phyloP scores from a whole-genome alignment of 495 filamentous ascomycete genomes.

The Penicillium bialowiezense region DNA sequence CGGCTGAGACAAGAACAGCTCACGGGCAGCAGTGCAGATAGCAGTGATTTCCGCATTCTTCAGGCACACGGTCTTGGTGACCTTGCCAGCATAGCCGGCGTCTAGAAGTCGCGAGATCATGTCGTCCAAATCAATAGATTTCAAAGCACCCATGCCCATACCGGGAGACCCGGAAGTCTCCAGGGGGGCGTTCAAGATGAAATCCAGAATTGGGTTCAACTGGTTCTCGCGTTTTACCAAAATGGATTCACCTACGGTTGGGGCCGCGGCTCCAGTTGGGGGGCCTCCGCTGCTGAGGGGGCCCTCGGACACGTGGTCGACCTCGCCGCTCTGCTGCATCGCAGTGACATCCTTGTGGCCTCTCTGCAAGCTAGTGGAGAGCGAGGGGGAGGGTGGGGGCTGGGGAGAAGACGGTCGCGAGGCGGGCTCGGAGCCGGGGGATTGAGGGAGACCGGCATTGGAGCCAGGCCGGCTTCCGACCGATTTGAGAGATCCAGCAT shows the following conservation, averaged over 20 bases:
- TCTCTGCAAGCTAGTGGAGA: slow-evolving; percentile 71
- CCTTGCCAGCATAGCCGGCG: slow-evolving; percentile 91
- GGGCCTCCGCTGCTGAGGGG: slow-evolving; percentile 66
- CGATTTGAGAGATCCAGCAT: slow-evolving; percentile 70
- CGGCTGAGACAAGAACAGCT: slow-evolving; percentile 88
- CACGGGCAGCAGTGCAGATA: slow-evolving; percentile 81
- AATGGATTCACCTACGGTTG: slow-evolving; percentile 55
- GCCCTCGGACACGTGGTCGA: slow-evolving; percentile 92
- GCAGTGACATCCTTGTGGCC: slow-evolving; percentile 76
- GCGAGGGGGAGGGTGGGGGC: slow-evolving; percentile 86
- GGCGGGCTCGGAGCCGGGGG: slow-evolving; percentile 36
- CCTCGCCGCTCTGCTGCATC: slow-evolving; percentile 83
- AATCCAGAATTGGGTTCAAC: slow-evolving; percentile 59
- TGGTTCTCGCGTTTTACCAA: slow-evolving; percentile 75
- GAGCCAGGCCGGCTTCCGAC: slow-evolving; percentile 53
- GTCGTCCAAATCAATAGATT: slow-evolving; percentile 90
- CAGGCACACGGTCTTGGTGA: slow-evolving; percentile 93
- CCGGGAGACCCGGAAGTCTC: slow-evolving; percentile 42
- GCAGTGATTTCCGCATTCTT: slow-evolving; percentile 97
- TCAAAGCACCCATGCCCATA: slow-evolving; percentile 66
- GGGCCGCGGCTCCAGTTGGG: slow-evolving; percentile 42
- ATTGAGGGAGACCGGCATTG: slow-evolving; percentile 33
- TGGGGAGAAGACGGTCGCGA: slow-evolving; percentile 52
- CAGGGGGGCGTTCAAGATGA: slow-evolving; percentile 41
- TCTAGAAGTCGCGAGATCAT: slow-evolving; percentile 95